Evolutionary conservation across 2,329 filamentous ascomycete species (phyloP), one percentile per base, ranked within the genome.

Genomic region (Leptographium procerum): DNA sequence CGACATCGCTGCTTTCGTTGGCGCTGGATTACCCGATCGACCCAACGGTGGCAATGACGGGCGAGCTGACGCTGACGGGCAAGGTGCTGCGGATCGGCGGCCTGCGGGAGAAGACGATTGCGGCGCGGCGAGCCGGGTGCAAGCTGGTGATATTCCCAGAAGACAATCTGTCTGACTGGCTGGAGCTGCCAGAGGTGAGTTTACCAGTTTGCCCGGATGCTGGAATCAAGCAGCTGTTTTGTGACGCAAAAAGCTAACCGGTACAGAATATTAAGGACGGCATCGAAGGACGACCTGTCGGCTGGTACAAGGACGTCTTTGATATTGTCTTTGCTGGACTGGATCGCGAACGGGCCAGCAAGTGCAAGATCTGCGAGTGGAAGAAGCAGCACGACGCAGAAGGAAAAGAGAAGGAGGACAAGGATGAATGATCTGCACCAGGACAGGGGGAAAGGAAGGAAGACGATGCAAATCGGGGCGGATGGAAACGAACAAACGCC

Each of bases 51-150:
- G 92, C 95, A 60, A 99, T 99, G 94, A 99, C 94, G 1, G 94
- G 94, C 63, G 94, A 99, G 73, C 77, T 99, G 63, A 99, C 95
- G 1, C 85, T 99, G 56, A 99, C 94, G 1, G 94, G 94, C 57
- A 99, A 99, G 75, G 92, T 99, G 2, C 76, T 99, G 56, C 82
- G 94, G 62, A 99, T 99, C 69, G 94, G 94, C 55, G 94, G 94
- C 0, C 75, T 99, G 65, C 80, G 94, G 52, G 94, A 99, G 76
- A 99, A 99, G 85, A 96, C 94, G 8, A 92, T 99, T 45, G 94
- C 94, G 33, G 95, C 94, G 59, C 83, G 91, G 68, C 81, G 94
- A 63, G 94, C 94, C 26, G 94, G 95, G 57, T 95, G 91, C 67
- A 94, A 87, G 72, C 95, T 85, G 72, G 86, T 99, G 66, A 86